Conservation (phyloP, 805 yeast genomes). For the Schwanniomyces sp. region DNA sequence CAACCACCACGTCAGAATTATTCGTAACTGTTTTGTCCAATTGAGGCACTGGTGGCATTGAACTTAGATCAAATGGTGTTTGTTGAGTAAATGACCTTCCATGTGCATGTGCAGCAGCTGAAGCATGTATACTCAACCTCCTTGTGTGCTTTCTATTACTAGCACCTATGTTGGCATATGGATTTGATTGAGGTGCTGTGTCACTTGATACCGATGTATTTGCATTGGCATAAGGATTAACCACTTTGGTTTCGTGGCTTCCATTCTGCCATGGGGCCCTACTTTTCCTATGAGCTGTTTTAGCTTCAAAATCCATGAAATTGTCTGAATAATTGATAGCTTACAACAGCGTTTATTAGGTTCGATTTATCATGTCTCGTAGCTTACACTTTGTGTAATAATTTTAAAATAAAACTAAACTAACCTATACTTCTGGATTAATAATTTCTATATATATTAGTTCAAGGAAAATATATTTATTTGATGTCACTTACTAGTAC, state of each 20-base stretch:
- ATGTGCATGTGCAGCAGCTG: conserved; percentile 34
- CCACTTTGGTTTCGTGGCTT: conserved; percentile 9
- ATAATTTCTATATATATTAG: not conserved
- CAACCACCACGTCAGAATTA: conserved; percentile 2
- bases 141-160: conserved; percentile 21
- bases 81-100: conserved; percentile 22
- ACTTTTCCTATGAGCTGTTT: conserved; percentile 37
- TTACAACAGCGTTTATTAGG: not conserved
- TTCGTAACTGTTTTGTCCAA: conserved; percentile 4
- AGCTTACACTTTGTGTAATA: not conserved
- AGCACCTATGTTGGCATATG: conserved; percentile 8
- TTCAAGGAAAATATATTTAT: not conserved
- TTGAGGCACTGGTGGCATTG: conserved; percentile 33
- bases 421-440: not conserved
- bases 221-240: conserved; percentile 29
- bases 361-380: not conserved
- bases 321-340: not conserved
- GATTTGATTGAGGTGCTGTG: conserved; percentile 13
- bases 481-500: conserved; percentile 77
- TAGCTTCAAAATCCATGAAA: conserved; percentile 29
- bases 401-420: not conserved
- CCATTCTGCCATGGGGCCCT: conserved; percentile 42
- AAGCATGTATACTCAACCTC: conserved; percentile 37
- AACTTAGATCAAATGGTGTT: conserved; percentile 20
- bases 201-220: conserved; percentile 10